These are phyloP conservation scores for Penicillium lagena DNA, from an alignment of 495 filamentous ascomycete species.

Conservation along the genomic window DNA sequence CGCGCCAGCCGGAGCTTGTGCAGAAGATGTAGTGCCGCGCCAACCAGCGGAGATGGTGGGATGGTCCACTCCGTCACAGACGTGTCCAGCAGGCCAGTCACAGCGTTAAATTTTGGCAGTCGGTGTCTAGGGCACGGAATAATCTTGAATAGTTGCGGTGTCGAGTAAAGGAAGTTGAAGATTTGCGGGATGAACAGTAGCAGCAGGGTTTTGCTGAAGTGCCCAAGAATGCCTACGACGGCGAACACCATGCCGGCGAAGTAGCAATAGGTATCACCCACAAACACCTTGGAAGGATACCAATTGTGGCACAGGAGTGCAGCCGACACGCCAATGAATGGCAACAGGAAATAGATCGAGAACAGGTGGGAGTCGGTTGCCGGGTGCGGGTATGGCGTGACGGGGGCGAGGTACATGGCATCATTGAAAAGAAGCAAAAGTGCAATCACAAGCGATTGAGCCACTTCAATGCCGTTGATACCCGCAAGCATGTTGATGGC, in stretches of 20 bases:
- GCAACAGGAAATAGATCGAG: slow-evolving; percentile 87
- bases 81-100: slow-evolving; percentile 76
- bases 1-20: slow-evolving; percentile 57
- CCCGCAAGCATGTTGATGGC: slow-evolving; percentile 98
- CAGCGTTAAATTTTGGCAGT: slow-evolving; percentile 77
- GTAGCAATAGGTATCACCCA: slow-evolving; percentile 98
- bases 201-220: slow-evolving; percentile 95
- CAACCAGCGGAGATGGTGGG: slow-evolving; percentile 62
- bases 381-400: slow-evolving; percentile 76
- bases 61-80: slow-evolving; percentile 72
- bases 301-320: slow-evolving; percentile 89
- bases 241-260: slow-evolving; percentile 99
- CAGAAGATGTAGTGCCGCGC: slow-evolving; percentile 53
- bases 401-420: slow-evolving; percentile 59
- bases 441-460: slow-evolving; percentile 88
- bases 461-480: slow-evolving; percentile 95
- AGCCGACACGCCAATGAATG: slow-evolving; percentile 85
- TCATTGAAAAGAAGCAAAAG: slow-evolving; percentile 80
- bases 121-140: slow-evolving; percentile 91
- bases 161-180: slow-evolving; percentile 92
- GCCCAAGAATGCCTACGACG: slow-evolving; percentile 90
- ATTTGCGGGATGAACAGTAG: slow-evolving; percentile 89
- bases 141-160: slow-evolving; percentile 80
- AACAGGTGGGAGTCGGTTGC: slow-evolving; percentile 95
- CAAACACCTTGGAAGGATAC: slow-evolving; percentile 93